Evolutionary conservation across 1,139 yeast species (phyloP).

Genomic region (Sugiyamaella xylanicola): DNA sequence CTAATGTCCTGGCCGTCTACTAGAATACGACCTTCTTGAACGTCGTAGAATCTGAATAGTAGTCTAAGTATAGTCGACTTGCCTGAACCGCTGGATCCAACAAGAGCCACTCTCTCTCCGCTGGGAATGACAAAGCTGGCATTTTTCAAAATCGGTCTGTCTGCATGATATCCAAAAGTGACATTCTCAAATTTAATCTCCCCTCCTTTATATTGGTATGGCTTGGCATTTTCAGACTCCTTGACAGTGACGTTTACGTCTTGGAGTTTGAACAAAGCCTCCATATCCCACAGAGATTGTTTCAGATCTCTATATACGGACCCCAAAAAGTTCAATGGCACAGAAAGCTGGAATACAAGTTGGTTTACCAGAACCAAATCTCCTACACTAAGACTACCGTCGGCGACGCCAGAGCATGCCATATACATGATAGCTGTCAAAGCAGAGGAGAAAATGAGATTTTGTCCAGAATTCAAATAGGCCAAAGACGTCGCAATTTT

Average conservation of each 20-base stretch:
- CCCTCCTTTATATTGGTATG: slow-evolving; percentile 58
- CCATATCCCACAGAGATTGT: slow-evolving; percentile 59
- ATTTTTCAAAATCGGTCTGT: slow-evolving; percentile 78
- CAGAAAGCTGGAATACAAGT: slow-evolving; percentile 90
- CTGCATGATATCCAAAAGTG: slow-evolving; percentile 87
- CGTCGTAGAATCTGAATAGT: slow-evolving; percentile 88
- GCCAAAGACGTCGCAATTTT: slow-evolving; percentile 93
- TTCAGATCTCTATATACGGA: slow-evolving; percentile 93
- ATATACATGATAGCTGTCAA: slow-evolving; percentile 96
- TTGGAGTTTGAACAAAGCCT: slow-evolving; percentile 48
- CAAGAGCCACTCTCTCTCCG: slow-evolving; percentile 88
- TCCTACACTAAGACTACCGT: slow-evolving; percentile 85
- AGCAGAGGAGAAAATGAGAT: slow-evolving; percentile 85
- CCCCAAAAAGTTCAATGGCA: slow-evolving; percentile 91
- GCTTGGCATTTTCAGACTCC: slow-evolving; percentile 63
- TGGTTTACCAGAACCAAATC: slow-evolving; percentile 96
- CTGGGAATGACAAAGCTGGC: slow-evolving; percentile 87
- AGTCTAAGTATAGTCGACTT: slow-evolving; percentile 86
- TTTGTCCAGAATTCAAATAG: slow-evolving; percentile 88
- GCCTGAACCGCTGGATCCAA: slow-evolving; percentile 95
- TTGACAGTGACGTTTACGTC: slow-evolving; percentile 68
- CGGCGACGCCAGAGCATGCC: slow-evolving; percentile 94
- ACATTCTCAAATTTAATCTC: slow-evolving; percentile 90
- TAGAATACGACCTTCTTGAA: slow-evolving; percentile 70
- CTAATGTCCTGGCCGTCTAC: slow-evolving; percentile 91